Base-by-base conservation (phyloP, 73 alveolate genomes). In the Paramecium sexaurelia region DNA sequence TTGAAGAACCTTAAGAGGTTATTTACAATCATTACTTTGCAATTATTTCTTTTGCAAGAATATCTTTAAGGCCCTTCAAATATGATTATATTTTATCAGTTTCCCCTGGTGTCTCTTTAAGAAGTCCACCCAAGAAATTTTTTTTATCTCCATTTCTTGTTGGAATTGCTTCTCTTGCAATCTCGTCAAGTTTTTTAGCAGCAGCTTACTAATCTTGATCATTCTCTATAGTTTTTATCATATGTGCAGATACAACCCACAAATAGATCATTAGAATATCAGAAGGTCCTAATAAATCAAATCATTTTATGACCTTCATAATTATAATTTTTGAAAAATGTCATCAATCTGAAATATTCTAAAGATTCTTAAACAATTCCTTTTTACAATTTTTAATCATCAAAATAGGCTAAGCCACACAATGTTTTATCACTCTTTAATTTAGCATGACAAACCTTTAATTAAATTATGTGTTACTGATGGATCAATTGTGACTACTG, bases 241-340 rank as follows among this genome's bases (percentile, higher is more conserved):
- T 41, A 41, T 78, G 90, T 39, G 90, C 90, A 40, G 75, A 0
- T 1, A 78, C 90, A 41, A 78, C 73, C 90, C 90, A 78, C 41
- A 78, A 41, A 22, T 78, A 78, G 5, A 78, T 78, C 20, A 78
- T 41, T 78, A 78, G 11, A 37, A 41, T 39, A 45, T 78, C 90
- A 78, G 75, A 20, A 19, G 90, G 90, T 29, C 90, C 90, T 78
- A 40, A n/a, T 3, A 17, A 51, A 51, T 78, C 20, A 78, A 41
- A 78, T 10, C 22, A 40, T 19, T 41, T 39, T 37, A 39, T 41
- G 9, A 78, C 90, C 90, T 78, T 78, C 68, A 43, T 41, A 78
- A 45, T 78, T 78, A 26, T 78, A 78, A 45, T 78, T 78, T 43
- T 41, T 78, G 8, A 78, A 41, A 41, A 78, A 78, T 20, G 90